Evolutionary conservation across 2,329 filamentous ascomycete genomes (phyloP), one percentile per base, ranked within the genome.

Genomic region (Ascochyta lentis): DNA sequence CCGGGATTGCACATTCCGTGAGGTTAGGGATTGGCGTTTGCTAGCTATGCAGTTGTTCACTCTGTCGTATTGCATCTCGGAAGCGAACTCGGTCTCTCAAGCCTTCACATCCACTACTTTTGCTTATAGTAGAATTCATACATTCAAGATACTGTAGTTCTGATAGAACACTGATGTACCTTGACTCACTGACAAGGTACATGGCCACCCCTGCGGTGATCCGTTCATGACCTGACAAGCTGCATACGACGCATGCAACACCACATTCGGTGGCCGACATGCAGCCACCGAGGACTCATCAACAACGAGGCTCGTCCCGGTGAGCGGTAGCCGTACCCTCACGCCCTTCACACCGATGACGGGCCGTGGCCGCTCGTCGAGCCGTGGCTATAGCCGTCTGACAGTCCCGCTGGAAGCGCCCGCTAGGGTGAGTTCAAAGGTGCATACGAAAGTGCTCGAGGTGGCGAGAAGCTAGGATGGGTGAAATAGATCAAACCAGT

Each of bases 351-450:
- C 42, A 59, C 61, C 62, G 58, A 51, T 52, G 26, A 52, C 64
- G 61, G 63, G 60, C 61, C 63, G 63, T 39, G 53, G 54, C 63
- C 58, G 61, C 47, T 61, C 23, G 13, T 43, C 53, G 53, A 44
- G 47, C 53, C 53, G 47, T 51, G 47, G 53, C 47, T 51, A 16
- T 42, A 39, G 54, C 57, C 49, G 55, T 52, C 58, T 48, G 49
- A 52, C 46, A 37, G 7, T 55, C 53, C 56, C 59, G 61, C 51
- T 56, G 47, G 54, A 48, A 44, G 48, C 60, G 58, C 54, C 43
- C 51, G 56, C 38, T 50, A 59, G 38, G 12, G n/a, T 34, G n/a
- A 13, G n/a, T 8, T 3, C n/a, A 5, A 41, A 19, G 3, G n/a
- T 19, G 31, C 31, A 38, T 6, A 31, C 39, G 16, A 23, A 26